Evolutionary conservation across 2,329 filamentous ascomycete genomes (phyloP).

Genomic region (Ceratocystis eucalypticola): DNA sequence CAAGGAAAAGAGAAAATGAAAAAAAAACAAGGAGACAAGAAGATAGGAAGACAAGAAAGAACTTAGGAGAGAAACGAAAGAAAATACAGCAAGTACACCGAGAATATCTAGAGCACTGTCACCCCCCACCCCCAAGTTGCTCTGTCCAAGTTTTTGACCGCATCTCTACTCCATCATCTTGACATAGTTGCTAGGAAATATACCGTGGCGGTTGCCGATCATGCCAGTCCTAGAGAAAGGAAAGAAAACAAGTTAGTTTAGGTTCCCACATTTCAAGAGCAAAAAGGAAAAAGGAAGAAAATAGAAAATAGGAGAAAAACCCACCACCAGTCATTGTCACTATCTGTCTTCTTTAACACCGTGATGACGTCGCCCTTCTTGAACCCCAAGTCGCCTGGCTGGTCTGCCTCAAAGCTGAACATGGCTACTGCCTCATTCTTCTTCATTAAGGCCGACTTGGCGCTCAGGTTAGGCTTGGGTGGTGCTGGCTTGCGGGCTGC

Average conservation of each 20-base stretch:
- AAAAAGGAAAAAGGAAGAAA: background rate
- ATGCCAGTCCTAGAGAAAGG: constrained; percentile 57
- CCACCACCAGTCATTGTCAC: constrained; percentile 87
- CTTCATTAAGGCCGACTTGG: constrained; percentile 42
- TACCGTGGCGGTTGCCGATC: constrained; percentile 71
- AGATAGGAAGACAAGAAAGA: background rate
- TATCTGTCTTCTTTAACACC: constrained; percentile 86
- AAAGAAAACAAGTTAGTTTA: background rate
- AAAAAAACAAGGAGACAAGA: background rate
- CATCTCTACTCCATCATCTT: constrained; percentile 44
- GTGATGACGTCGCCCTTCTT: constrained; percentile 97
- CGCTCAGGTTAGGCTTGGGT: constrained; percentile 72
- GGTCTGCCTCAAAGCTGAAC: constrained; percentile 88
- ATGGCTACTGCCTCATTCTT: constrained; percentile 79
- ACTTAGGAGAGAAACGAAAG: background rate
- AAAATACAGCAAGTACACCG: background rate
- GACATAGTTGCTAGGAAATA: constrained; percentile 78
- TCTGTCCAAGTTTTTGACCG: background rate
- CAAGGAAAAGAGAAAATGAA: constrained; percentile 13
- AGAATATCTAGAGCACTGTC: no score
- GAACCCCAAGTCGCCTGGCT: constrained; percentile 83
- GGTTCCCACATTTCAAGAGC: constrained; percentile 15
- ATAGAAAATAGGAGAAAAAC: constrained; percentile 25
- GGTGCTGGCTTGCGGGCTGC: constrained; percentile 51
- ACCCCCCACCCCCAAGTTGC: background rate